These are phyloP conservation scores for Coleophoma cylindrospora DNA, from an alignment of 2,329 filamentous ascomycete genomes.

Conservation along the genomic window DNA sequence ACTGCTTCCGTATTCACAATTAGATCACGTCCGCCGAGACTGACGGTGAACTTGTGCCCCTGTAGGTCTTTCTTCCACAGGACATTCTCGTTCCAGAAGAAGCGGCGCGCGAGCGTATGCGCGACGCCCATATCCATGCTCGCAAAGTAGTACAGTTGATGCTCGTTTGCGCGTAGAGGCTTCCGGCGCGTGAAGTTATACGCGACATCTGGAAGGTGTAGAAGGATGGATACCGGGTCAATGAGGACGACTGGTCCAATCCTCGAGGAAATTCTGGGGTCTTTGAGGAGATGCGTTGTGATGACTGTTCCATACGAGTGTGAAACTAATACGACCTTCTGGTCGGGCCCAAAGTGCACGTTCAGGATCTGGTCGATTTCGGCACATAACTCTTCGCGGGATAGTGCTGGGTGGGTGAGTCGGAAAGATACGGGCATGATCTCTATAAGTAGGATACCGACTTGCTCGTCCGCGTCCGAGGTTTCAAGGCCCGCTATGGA, in stretches of 20 bases:
- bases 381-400: slow-evolving; percentile 40
- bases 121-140: slow-evolving; percentile 52
- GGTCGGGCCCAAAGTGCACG: slow-evolving; percentile 37
- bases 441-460: slow-evolving; percentile 54
- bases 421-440: slow-evolving; percentile 54
- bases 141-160: slow-evolving; percentile 55
- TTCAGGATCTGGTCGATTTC: slow-evolving; percentile 48
- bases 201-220: slow-evolving; percentile 57
- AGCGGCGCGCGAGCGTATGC: slow-evolving; percentile 50
- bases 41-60: slow-evolving; percentile 38
- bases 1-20: slow-evolving; percentile 50
- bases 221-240: slow-evolving; percentile 54
- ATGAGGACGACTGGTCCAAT: slow-evolving; percentile 49
- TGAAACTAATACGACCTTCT: slow-evolving; percentile 46
- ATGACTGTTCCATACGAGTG: slow-evolving; percentile 51
- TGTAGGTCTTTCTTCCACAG: slow-evolving; percentile 53
- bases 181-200: slow-evolving; percentile 52
- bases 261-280: slow-evolving; percentile 29
- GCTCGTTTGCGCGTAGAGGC: slow-evolving; percentile 47
- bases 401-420: slow-evolving; percentile 44
- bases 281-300: slow-evolving; percentile 48
- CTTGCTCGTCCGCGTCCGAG: slow-evolving; percentile 35
- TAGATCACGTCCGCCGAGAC: slow-evolving; percentile 44
- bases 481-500: slow-evolving; percentile 22
- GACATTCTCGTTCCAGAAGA: slow-evolving; percentile 58